A percentile compares a stretch with the other conserved stretches of the same genome.
Evolutionary conservation across 371 early-diverging fungal species (phyloP).

Genomic region (Lichtheimia hyalospora): DNA sequence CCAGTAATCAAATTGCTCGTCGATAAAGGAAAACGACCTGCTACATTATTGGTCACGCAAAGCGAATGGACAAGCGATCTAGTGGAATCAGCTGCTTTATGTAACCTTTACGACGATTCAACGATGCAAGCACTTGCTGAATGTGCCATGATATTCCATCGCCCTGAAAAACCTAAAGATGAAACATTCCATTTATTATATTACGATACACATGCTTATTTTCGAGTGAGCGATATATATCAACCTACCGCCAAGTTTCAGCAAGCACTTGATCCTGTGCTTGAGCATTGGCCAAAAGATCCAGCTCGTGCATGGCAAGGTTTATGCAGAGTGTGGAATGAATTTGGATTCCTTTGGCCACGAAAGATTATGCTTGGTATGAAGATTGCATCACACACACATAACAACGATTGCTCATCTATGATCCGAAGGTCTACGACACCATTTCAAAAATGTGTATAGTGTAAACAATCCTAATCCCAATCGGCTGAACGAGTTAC

Average conservation of each 20-base stretch:
- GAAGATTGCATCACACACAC: not conserved
- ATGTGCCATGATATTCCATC: conserved; percentile 32
- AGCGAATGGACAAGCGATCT: conserved; percentile 34
- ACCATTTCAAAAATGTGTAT: conserved; percentile 20
- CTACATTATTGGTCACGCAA: conserved; percentile 33
- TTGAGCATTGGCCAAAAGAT: conserved; percentile 17
- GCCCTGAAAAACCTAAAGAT: conserved; percentile 5
- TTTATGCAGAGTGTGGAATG: conserved; percentile 29
- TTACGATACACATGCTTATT: conserved; percentile 33
- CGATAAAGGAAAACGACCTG: conserved; percentile 11
- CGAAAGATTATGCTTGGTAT: conserved; percentile 33
- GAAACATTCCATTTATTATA: conserved; percentile 28
- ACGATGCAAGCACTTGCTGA: conserved; percentile 35
- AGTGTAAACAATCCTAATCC: not conserved
- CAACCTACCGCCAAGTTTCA: conserved; percentile 30
- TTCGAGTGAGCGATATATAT: conserved; percentile 31
- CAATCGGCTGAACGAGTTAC: conserved; percentile 13
- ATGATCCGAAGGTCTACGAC: conserved; percentile 8
- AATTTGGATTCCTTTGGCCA: conserved; percentile 51
- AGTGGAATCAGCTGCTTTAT: conserved; percentile 26
- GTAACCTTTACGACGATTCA: conserved; percentile 30
- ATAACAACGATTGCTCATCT: too few relatives aligned
- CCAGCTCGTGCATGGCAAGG: conserved; percentile 23
- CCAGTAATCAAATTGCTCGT: conserved; percentile 16
- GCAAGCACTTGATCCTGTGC: conserved; percentile 17